Conservation (phyloP, 345 rosid genomes). For the Reutealis trisperma region DNA sequence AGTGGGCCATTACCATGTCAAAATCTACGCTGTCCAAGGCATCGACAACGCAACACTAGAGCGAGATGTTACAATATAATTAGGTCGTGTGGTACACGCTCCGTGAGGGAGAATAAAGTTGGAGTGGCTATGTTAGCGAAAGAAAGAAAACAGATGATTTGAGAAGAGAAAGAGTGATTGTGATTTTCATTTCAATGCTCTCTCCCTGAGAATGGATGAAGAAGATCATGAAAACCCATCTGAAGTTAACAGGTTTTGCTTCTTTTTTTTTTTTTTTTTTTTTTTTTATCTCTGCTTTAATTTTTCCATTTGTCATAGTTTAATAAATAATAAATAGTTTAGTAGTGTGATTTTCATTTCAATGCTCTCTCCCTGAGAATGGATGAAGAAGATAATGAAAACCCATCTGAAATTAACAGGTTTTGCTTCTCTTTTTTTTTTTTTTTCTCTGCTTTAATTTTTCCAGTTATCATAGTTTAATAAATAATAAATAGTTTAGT, state of each 20-base stretch:
- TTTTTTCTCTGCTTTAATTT: not conserved
- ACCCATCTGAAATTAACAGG: slow-evolving; percentile 45
- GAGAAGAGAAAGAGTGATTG: too few species aligned
- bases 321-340: too few species aligned
- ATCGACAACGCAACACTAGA: not conserved
- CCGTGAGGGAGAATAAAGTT: not conserved
- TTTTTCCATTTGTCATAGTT: not conserved
- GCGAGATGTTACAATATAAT: not conserved
- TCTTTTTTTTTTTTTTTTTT: not conserved
- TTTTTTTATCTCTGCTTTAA: not conserved
- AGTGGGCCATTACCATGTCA: too few species aligned
- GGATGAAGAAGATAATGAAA: slow-evolving; percentile 33
- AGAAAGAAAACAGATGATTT: not conserved
- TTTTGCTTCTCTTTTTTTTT: slow-evolving; percentile 15
- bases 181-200: not conserved
- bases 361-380: slow-evolving; percentile 13
- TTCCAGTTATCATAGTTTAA: not conserved
- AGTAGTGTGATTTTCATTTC: not conserved
- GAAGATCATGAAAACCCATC: slow-evolving; percentile 30
- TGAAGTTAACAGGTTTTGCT: slow-evolving; percentile 42
- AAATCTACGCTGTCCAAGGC: too few species aligned
- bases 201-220: slow-evolving; percentile 33
- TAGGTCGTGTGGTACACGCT: not conserved
- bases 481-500: too few species aligned
- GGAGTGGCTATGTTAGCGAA: not conserved